Evolutionary conservation across 805 yeast genomes (phyloP), one percentile per base, ranked within the genome.

Genomic region (Saccharomyces jurei): DNA sequence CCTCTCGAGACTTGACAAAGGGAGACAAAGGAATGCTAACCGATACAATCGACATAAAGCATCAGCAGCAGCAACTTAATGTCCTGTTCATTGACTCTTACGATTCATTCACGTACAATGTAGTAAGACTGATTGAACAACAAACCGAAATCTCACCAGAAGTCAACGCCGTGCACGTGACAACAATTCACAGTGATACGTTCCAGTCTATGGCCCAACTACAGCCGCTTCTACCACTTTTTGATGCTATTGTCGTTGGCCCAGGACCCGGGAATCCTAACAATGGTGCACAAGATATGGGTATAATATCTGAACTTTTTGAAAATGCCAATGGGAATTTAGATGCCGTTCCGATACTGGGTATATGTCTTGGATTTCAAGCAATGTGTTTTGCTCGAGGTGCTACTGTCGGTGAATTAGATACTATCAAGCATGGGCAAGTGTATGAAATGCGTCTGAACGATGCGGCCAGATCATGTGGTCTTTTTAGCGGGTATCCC

Each of bases 191-290:
- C 53, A 73, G 71, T 48, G 75, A 72, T 56, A 58, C 73, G 1
- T 62, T 70, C 26, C 44, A 74, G 67, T 55, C 57, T 46, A 64
- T 67, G 3, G 50, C 59, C 0, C 75, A 74, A 31, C 72, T 86
- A 50, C 60, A 61, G 5, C 55, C 63, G 1, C 75, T 78, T 55
- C 64, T 88, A 21, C 73, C 76, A 0, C 64, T 73, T 6, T 83
- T 89, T 60, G 89, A 87, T 55, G 89, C 89, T 32, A 75, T 94
- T 2, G 82, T 94, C 0, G 77, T 94, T 8, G 99, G 99, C 0
- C 99, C 99, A 0, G 99, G 99, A 0, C 99, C 99, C 0, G 99
- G 99, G 0, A 82, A 87, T 61, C 99, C 99, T 0, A 69, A 71
- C 1, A 72, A 74, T 61, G 63, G 77, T 3, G 41, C 52, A 2